Evolutionary conservation across 1,284 basidiomycete genomes (phyloP), one percentile per base, ranked within the genome.

Genomic region (Anthracocystis setariae): DNA sequence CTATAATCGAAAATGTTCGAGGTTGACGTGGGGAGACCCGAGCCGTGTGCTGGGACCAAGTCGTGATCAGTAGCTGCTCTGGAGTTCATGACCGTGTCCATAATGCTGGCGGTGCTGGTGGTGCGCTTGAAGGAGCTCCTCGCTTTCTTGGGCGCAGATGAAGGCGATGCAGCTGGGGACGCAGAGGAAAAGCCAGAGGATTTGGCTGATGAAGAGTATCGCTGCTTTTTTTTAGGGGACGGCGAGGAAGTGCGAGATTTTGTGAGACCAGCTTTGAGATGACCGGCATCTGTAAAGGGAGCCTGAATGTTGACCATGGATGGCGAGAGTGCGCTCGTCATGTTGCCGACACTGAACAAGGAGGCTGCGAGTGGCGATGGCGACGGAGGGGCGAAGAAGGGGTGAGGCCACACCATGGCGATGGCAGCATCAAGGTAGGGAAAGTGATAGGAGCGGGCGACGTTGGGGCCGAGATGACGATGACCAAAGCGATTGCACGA

Each of bases 61-160:
- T 71, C 68, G 47, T 71, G 68, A 23, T 71, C 68, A 33, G 54
- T 58, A 8, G 68, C 57, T 18, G 62, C 68, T 55, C 62, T 61
- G 24, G 68, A 71, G 47, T 62, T 71, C 62, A 71, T 71, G 51
- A 71, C 55, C 8, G 62, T 27, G 45, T 71, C 68, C 68, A 71
- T 62, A 47, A 71, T 71, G 62, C 58, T 71, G 33, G 62, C 54
- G 17, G 62, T 71, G 58, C 68, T 71, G 15, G 48, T 49, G 15
- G 62, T 65, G 46, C 62, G 60, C 45, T 71, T 62, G 45, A 65
- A 51, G n/a, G 58, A 52, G 44, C 49, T 46, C 8, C 39, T 44
- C 8, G 39, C 45, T 42, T 51, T 69, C 37, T 58, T 57, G 23
- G 33, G 33, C 10, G 55, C 32, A 8, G 50, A 47, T 5, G 44